Conservation (phyloP, 176 grass and related monocot species). For the Zea luxurians region DNA sequence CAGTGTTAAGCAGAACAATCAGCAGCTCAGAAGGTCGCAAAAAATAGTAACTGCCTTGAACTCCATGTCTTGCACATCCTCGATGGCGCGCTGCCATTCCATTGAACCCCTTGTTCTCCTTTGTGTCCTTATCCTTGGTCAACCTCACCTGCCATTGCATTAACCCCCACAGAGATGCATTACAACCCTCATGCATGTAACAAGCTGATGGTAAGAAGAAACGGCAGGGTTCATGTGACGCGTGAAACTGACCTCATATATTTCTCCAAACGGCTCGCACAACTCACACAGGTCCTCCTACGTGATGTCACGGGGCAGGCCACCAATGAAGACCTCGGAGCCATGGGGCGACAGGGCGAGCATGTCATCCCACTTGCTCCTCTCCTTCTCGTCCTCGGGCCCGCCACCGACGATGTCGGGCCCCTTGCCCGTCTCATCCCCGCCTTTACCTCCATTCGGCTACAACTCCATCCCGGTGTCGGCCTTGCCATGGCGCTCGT, state of each 20-base stretch:
- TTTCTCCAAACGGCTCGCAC: slow-evolving; percentile 69
- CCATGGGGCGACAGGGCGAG: slow-evolving; percentile 76
- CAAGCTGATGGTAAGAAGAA: neutral
- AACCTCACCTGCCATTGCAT: slow-evolving; percentile 65
- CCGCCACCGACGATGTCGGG: neutral
- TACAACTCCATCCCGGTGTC: slow-evolving; percentile 24
- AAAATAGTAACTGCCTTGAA: slow-evolving; percentile 61
- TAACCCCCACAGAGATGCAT: neutral
- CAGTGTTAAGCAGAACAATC: neutral
- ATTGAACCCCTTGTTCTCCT: slow-evolving; percentile 91
- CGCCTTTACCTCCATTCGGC: neutral
- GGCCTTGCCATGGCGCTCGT: slow-evolving; percentile 25
- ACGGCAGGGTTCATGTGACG: neutral
- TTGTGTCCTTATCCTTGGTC: slow-evolving; percentile 88
- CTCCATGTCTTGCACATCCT: slow-evolving; percentile 83
- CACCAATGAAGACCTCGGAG: slow-evolving; percentile 87
- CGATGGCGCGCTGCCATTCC: slow-evolving; percentile 65
- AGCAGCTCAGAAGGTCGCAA: neutral
- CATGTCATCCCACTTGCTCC: slow-evolving; percentile 74
- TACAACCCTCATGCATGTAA: neutral
- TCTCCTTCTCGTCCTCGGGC: slow-evolving; percentile 68
- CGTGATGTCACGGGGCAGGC: slow-evolving; percentile 61
- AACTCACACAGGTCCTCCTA: slow-evolving; percentile 79
- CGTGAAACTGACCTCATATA: slow-evolving; percentile 57
- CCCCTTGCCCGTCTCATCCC: slow-evolving; percentile 39